Conservation (phyloP, 2,329 filamentous ascomycete genomes). For the Fusarium cyanostomum region DNA sequence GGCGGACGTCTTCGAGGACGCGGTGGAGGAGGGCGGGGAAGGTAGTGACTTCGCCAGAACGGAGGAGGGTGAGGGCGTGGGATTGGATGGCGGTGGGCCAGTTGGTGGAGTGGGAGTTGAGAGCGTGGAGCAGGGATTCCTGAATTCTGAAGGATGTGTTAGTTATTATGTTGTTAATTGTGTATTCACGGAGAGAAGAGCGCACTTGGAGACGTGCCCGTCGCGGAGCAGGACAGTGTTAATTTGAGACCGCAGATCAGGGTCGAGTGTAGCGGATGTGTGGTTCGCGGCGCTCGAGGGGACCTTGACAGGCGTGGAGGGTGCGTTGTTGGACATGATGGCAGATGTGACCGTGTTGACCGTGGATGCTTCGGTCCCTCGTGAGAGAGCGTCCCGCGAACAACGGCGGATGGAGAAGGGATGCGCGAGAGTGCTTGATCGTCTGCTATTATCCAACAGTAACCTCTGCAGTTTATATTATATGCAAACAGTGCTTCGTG, state of each 20-base stretch:
- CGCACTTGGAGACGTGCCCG: constrained; percentile 68
- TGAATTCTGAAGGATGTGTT: constrained; percentile 61
- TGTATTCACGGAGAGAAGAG: neutral
- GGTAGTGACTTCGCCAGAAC: constrained; percentile 66
- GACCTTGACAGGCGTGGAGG: constrained; percentile 68
- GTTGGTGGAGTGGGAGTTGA: constrained; percentile 67
- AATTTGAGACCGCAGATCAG: constrained; percentile 70
- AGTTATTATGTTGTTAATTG: constrained; percentile 12
- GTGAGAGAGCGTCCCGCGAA: neutral
- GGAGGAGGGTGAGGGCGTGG: constrained; percentile 69
- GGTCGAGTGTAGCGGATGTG: constrained; percentile 68
- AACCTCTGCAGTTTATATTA: neutral
- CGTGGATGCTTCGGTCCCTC: neutral
- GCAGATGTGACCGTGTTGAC: neutral
- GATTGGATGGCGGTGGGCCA: constrained; percentile 69
- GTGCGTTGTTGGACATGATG: constrained; percentile 56
- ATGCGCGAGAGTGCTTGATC: neutral
- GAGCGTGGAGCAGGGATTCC: constrained; percentile 69
- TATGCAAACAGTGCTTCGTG: neutral
- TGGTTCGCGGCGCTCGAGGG: constrained; percentile 68
- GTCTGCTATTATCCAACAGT: neutral
- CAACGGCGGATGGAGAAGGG: neutral
- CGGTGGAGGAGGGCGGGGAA: constrained; percentile 69
- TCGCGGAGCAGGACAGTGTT: constrained; percentile 67
- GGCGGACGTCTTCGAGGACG: constrained; percentile 69